Base-by-base conservation (phyloP, 345 rosid genomes). In the Syzygium jambos region DNA sequence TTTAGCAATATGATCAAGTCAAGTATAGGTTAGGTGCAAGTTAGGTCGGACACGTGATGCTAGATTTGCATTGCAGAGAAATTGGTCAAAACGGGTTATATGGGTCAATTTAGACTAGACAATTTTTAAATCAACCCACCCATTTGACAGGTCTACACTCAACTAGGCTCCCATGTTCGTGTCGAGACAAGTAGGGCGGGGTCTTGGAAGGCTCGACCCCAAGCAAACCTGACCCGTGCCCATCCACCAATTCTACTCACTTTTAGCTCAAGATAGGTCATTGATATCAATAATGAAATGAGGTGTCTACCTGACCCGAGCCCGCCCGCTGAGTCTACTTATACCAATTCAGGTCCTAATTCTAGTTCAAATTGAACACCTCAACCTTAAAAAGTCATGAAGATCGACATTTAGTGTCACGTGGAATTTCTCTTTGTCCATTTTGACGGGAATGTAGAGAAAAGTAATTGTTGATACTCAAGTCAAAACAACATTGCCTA, bases 171-270 rank as follows among this genome's bases (percentile, higher is more conserved):
- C 46, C 46, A 43, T 43, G 46, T 5, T 43, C 46, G 7, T 43
- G 46, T 43, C 46, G 1, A 43, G 46, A 43, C 7, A 43, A 43
- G 46, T 43, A 43, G 46, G 46, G 46, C 7, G 1, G 46, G 46
- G 46, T 5, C 46, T 43, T 43, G 46, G 46, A 43, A 43, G 46
- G 59, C 59, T 55, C 5, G 0, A 22, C 25, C 59, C 25, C 59
- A 55, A 55, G 11, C 22, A 25, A 8, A n/a, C 34, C 19, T 21
- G 0, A 63, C 38, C 21, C 0, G 3, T 29, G 21, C 21, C 2
- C 4, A 11, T 38, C 15, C 7, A 4, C 11, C 14, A 9, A n/a
- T 19, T 63, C 0, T 63, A 63, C 38, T 63, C 73, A 63, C 38
- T 63, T 63, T 9, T 63, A 63, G 30, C 38, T 29, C 77, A 29